phyloP scores from a whole-genome alignment of 2,329 filamentous ascomycete genomes.

The Fusarium sp. region DNA sequence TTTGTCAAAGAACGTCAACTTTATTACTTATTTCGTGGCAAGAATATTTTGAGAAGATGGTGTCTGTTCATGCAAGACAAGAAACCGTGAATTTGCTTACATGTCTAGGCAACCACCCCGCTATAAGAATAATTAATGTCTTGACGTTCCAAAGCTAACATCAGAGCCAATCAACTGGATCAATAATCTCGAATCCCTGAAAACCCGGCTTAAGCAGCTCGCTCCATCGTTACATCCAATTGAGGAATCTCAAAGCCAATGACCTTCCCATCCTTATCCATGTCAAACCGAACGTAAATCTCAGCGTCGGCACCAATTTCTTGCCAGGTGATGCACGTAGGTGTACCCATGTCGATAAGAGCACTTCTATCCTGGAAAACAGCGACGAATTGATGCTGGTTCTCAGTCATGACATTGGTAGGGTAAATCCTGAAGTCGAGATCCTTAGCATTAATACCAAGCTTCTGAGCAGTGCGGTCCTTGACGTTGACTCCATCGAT shows the following conservation, averaged over 20 bases:
- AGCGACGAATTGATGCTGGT: constrained; percentile 44
- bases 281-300: constrained; percentile 10
- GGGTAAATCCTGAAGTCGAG: constrained; percentile 49
- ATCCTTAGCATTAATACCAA: constrained; percentile 32
- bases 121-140: constrained; percentile 4
- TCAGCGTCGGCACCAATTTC: constrained; percentile 30
- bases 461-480: constrained; percentile 23
- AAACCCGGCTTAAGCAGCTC: neutral
- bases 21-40: neutral
- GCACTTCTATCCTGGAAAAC: constrained; percentile 49
- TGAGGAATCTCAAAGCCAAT: constrained; percentile 22
- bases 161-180: neutral
- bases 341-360: constrained; percentile 47
- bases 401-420: constrained; percentile 41
- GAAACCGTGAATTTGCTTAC: neutral
- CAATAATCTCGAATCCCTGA: neutral
- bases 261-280: neutral
- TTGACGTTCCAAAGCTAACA: neutral
- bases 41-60: neutral
- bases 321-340: constrained; percentile 51
- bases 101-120: constrained; percentile 23
- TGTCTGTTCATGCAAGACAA: neutral
- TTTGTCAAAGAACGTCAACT: no score
- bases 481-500: constrained; percentile 33
- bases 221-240: neutral